Conservation (phyloP, 331 rosid genomes). For the Quercus lobata region DNA sequence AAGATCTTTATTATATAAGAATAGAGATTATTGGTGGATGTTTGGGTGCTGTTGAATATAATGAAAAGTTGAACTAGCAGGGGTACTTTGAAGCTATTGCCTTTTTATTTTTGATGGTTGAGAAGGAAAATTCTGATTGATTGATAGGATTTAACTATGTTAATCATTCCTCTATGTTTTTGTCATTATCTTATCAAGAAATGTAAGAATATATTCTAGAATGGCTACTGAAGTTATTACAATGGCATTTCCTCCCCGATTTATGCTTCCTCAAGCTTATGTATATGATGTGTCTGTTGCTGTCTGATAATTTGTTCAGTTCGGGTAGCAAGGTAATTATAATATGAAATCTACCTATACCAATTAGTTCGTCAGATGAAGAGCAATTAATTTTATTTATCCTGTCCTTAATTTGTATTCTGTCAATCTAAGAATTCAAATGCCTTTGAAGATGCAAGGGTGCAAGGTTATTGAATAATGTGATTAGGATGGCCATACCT, state of each 20-base stretch:
- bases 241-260: neutral
- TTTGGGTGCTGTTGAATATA: slow-evolving; percentile 17
- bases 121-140: slow-evolving; percentile 8
- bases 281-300: no score
- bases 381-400: neutral
- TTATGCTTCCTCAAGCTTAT: neutral
- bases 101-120: slow-evolving; percentile 4
- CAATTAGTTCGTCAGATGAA: neutral
- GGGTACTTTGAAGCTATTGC: neutral
- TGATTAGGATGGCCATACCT: neutral
- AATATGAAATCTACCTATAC: no score
- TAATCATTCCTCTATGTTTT: neutral
- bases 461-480: neutral
- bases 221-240: neutral
- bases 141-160: neutral
- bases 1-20: neutral
- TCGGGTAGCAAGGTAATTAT: no score
- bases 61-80: neutral
- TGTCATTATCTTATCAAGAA: neutral
- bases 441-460: neutral
- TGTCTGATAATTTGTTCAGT: no score
- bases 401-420: neutral
- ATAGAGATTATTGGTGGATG: neutral
- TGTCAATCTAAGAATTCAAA: neutral
- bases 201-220: neutral